Evolutionary conservation across 208 protist species (phyloP), one percentile per base, ranked within the genome.

Genomic region (Trypanosomatidae sp.): DNA sequence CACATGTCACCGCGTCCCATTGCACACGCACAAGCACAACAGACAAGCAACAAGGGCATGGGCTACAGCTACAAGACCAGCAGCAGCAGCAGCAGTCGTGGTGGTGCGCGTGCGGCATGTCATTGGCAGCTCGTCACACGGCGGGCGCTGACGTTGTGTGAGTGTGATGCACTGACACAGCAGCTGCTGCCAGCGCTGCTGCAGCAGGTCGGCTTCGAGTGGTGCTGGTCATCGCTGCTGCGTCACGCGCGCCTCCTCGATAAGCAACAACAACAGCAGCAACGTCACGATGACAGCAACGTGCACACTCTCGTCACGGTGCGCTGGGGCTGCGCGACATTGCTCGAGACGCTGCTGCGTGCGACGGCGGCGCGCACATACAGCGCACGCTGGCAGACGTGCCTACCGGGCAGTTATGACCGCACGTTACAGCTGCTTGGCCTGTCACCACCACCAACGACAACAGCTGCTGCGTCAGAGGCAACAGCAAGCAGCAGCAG

Each of bases 161-260:
- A 41, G 11, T 27, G 32, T 26, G 13, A 27, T 37, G 18, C 44
- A 3, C 33, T 51, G 21, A 13, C 58, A 2, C 58, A 65, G 32
- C 21, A 61, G 23, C 44, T 92, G 25, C 54, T 92, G 16, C 83
- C 83, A 0, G 35, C 59, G 6, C 44, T 92, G 18, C 43, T 86
- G 27, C 78, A 86, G 64, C 72, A 84, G 39, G 39, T 86, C 0
- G 83, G 83, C 2, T 62, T 73, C 40, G 83, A 92, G 51, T 92
- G 83, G 83, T 48, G 68, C 27, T 92, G 83, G 78, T 92, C 83
- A 0, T 61, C 70, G 32, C 59, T 72, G 35, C 45, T 86, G 15
- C 74, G 75, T 7, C 60, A 72, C 20, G 41, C 59, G 2, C 52
- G 56, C 10, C 28, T 32, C 21, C 58, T 92, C 7, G 75, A 86